Percentiles rank a stretch among this genome's conserved stretches.
These are phyloP conservation scores for Microdochium nivale DNA, from an alignment of 2,329 filamentous ascomycete genomes.

Conservation along the genomic window DNA sequence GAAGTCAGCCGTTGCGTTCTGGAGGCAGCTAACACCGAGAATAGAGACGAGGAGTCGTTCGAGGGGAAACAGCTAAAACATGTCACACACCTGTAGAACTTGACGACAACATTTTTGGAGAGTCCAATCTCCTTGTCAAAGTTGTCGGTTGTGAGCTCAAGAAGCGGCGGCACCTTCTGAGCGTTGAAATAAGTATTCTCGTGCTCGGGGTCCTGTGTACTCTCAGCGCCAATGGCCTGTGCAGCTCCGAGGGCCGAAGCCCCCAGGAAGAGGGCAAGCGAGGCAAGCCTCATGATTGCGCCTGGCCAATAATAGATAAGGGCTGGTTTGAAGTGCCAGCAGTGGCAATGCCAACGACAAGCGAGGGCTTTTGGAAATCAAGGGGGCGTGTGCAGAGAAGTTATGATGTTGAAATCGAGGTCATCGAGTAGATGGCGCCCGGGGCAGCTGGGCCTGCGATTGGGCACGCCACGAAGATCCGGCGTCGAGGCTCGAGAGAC, in stretches of 20 bases:
- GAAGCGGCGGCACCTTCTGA: slow-evolving; percentile 55
- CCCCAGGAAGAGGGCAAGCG: slow-evolving; percentile 37
- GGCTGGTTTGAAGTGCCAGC: not conserved
- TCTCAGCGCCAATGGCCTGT: slow-evolving; percentile 23
- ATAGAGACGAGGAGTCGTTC: too few relatives aligned
- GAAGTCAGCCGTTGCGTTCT: not conserved
- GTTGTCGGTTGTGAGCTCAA: slow-evolving; percentile 48
- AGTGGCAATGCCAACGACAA: too few relatives aligned
- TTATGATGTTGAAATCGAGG: not conserved
- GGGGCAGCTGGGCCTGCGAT: not conserved
- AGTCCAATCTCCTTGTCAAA: slow-evolving; percentile 48
- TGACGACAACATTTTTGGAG: slow-evolving; percentile 45
- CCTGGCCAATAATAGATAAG: not conserved
- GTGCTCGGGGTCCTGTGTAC: slow-evolving; percentile 25
- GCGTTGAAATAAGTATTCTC: slow-evolving; percentile 56
- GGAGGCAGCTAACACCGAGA: too few relatives aligned
- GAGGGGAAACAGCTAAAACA: not conserved
- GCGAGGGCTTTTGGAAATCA: not conserved
- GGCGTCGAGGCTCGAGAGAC: too few relatives aligned
- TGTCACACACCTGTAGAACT: slow-evolving; percentile 56
- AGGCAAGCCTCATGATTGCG: slow-evolving; percentile 33
- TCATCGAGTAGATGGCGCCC: not conserved
- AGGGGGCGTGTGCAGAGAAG: not conserved
- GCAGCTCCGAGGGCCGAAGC: slow-evolving; percentile 30
- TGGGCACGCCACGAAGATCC: not conserved